Evolutionary conservation across 345 rosid genomes (phyloP), one percentile per base, ranked within the genome.

Genomic region (Xanthoceras sorbifolium): DNA sequence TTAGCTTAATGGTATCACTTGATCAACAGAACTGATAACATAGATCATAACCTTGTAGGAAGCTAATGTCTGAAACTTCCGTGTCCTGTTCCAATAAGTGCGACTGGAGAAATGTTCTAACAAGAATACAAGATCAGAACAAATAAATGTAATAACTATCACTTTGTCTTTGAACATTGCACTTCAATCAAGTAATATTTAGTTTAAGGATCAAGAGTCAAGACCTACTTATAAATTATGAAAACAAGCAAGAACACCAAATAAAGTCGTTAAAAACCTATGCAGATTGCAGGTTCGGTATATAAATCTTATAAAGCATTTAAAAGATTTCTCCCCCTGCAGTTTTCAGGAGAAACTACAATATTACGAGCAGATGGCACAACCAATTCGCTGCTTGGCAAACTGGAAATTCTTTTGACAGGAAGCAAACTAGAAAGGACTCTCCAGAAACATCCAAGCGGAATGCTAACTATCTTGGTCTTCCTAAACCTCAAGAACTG

Each of bases 401-500:
- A 75, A 32, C 63, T 32, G 61, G 71, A 52, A 63, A 48, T 31
- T 23, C 60, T n/a, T 54, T 54, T 54, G 60, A 54, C 20, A n/a
- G 22, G 25, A 22, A 54, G 52, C 64, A 17, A 75, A 54, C 64
- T 54, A 42, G 72, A 66, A 65, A 65, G 36, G 11, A 26, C 25
- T n/a, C 48, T 71, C 50, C 72, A 50, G 38, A 25, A 9, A 54
- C 25, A 66, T 52, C 64, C 64, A 2, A 75, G 54, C 38, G 48
- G 48, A 65, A 75, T 26, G 44, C 64, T 34, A 25, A 22, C 50
- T 22, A 34, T 9, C 26, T 15, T 15, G 52, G 50, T 22, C 50
- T 32, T 74, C 62, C 20, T 25, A 12, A 22, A 36, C 55, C 34
- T 76, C 63, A 86, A 18, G 85, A 83, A 72, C 92, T 82, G 69